Conservation (phyloP, 108 stramenopile species). For the Cyclotella atomus region DNA sequence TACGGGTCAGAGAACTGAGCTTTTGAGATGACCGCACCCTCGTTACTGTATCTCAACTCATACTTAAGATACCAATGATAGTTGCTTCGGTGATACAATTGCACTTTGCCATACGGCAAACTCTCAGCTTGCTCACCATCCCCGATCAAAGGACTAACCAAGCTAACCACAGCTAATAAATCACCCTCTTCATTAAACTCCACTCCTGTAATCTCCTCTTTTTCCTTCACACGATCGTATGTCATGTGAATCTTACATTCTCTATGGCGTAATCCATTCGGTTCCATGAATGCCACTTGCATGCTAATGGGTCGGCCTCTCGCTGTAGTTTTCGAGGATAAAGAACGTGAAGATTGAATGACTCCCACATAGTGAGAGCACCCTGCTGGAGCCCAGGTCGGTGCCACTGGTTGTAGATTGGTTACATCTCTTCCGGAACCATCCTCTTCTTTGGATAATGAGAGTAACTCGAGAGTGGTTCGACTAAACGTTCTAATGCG, state of each 20-base stretch:
- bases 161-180: slow-evolving; percentile 68
- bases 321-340: slow-evolving; percentile 27
- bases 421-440: slow-evolving; percentile 79
- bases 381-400: slow-evolving; percentile 79
- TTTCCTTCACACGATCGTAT: slow-evolving; percentile 44
- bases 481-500: slow-evolving; percentile 75
- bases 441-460: slow-evolving; percentile 81
- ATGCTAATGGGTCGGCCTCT: slow-evolving; percentile 58
- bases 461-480: slow-evolving; percentile 63
- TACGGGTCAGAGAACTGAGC: slow-evolving; percentile 68
- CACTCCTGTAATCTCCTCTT: slow-evolving; percentile 53
- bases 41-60: slow-evolving; percentile 59
- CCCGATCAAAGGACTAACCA: slow-evolving; percentile 27
- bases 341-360: slow-evolving; percentile 57
- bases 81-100: slow-evolving; percentile 87
- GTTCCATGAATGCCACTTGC: slow-evolving; percentile 86
- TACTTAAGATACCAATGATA: slow-evolving; percentile 93
- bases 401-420: slow-evolving; percentile 54
- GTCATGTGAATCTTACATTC: slow-evolving; percentile 70
- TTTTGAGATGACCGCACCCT: slow-evolving; percentile 20
- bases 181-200: slow-evolving; percentile 79
- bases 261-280: slow-evolving; percentile 87
- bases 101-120: slow-evolving; percentile 62
- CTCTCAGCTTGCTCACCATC: not conserved
- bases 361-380: slow-evolving; percentile 81